These are phyloP conservation scores for Wallacemonas sp. DNA, from an alignment of 208 protist species.

Conservation along the genomic window DNA sequence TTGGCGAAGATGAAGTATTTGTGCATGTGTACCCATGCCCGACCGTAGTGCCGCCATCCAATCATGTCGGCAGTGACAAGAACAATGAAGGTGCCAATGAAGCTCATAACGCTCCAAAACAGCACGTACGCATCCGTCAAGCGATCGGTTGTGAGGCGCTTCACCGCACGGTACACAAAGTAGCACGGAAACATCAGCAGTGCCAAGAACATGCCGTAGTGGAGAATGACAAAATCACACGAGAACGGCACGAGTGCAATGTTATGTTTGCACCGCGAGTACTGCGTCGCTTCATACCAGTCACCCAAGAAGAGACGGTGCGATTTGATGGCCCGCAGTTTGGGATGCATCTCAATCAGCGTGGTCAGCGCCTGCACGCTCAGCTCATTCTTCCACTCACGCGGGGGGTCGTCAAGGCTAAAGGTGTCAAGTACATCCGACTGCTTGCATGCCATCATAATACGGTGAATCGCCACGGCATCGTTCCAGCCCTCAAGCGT, in stretches of 20 bases:
- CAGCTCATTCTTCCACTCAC: slow-evolving; percentile 85
- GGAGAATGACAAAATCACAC: slow-evolving; percentile 75
- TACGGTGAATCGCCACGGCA: slow-evolving; percentile 78
- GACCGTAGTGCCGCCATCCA: slow-evolving; percentile 34
- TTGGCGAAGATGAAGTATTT: slow-evolving; percentile 80
- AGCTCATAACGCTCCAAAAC: slow-evolving; percentile 78
- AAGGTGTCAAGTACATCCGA: slow-evolving; percentile 83
- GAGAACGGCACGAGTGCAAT: slow-evolving; percentile 78
- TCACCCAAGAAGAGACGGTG: slow-evolving; percentile 71
- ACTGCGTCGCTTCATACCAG: slow-evolving; percentile 85
- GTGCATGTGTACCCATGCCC: slow-evolving; percentile 78
- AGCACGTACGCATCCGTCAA: slow-evolving; percentile 47
- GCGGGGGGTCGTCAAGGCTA: slow-evolving; percentile 66
- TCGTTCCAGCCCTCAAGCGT: slow-evolving; percentile 89
- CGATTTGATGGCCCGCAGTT: slow-evolving; percentile 72
- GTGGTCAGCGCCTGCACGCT: slow-evolving; percentile 85
- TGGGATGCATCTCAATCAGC: slow-evolving; percentile 91
- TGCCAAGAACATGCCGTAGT: slow-evolving; percentile 64
- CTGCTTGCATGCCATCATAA: slow-evolving; percentile 86
- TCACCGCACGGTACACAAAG: slow-evolving; percentile 38
- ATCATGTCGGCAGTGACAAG: slow-evolving; percentile 45
- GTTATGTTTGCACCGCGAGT: slow-evolving; percentile 88
- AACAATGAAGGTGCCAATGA: slow-evolving; percentile 36
- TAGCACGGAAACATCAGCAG: slow-evolving; percentile 56
- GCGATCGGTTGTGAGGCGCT: slow-evolving; percentile 17